These are phyloP conservation scores for Didymella segeticola DNA, from an alignment of 2,329 filamentous ascomycete species.

Conservation along the genomic window DNA sequence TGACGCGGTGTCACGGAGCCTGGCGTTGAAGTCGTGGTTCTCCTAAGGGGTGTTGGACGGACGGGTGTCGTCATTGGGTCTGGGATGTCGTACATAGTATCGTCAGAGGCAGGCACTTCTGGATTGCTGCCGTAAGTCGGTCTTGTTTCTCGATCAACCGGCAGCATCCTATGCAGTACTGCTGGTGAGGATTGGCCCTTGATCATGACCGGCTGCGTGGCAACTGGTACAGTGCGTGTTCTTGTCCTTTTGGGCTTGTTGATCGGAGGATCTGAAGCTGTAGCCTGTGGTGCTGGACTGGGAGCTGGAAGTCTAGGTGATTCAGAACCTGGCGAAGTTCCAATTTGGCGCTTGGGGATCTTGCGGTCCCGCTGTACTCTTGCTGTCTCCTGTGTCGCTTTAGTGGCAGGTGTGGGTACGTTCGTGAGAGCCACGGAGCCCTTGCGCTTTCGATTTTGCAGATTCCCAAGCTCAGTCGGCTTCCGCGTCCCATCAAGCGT, in stretches of 20 bases:
- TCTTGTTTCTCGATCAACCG: slow-evolving; percentile 20
- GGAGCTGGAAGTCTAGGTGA: background rate
- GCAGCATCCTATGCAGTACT: slow-evolving; percentile 42
- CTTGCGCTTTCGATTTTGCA: slow-evolving; percentile 42
- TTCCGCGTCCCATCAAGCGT: slow-evolving; percentile 10
- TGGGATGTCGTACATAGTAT: slow-evolving; percentile 48
- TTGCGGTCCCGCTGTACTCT: slow-evolving; percentile 33
- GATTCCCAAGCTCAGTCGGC: slow-evolving; percentile 39
- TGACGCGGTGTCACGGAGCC: slow-evolving; percentile 48
- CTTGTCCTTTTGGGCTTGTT: slow-evolving; percentile 40
- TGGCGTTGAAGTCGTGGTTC: slow-evolving; percentile 18
- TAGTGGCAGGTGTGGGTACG: slow-evolving; percentile 14
- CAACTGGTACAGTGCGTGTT: slow-evolving; percentile 5
- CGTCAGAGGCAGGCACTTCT: slow-evolving; percentile 28
- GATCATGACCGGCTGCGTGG: slow-evolving; percentile 12
- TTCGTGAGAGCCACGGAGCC: slow-evolving; percentile 27
- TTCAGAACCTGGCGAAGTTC: slow-evolving; percentile 23
- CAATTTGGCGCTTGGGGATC: slow-evolving; percentile 34
- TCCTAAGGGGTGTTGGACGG: slow-evolving; percentile 25
- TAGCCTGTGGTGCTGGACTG: background rate
- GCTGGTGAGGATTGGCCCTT: slow-evolving; percentile 46
- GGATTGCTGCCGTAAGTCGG: background rate
- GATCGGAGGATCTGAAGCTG: slow-evolving; percentile 9
- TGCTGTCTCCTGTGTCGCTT: slow-evolving; percentile 14
- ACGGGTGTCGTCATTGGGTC: slow-evolving; percentile 31